Evolutionary conservation across 345 rosid genomes (phyloP), one percentile per base, ranked within the genome.

Genomic region (Raphanus sativus): DNA sequence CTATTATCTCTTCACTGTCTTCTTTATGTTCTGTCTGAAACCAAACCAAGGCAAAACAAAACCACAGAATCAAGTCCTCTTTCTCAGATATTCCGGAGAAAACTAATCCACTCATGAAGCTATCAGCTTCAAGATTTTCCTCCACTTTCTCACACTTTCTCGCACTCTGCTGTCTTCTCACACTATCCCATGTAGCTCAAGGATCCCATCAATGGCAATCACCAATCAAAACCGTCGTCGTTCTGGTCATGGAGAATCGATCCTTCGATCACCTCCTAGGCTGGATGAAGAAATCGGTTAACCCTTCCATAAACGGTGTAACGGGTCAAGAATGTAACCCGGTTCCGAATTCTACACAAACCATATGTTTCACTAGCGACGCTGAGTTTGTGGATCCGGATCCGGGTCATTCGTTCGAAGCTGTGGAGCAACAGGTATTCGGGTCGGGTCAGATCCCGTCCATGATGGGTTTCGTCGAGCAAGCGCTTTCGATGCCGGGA

Each of bases 401-500:
- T 86, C 99, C 99, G 36, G 99, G 93, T 26, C 98, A 94, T 77
- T 91, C 98, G 25, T 94, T 94, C 25, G 93, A 92, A 80, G 98
- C 77, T 29, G 98, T 94, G 45, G 81, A 77, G 60, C 83, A 88
- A 33, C 98, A 92, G 77, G 97, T 94, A 3, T 94, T 94, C 55
- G 97, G 97, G 48, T 84, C 87, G 69, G 84, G 85, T 59, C 72
- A 84, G 25, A 67, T 86, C 74, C 97, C 97, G 48, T 85, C 98
- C 15, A 94, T 94, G 98, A 66, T 84, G 76, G 98, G 98, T 13
- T 94, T 94, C 69, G 98, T 87, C 16, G 90, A 94, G 62, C 98
- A 94, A 73, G 98, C 97, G 45, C 70, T 88, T 16, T 85, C 95
- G 0, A 73, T 92, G 89, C 90, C 98, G 0, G 82, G 73, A 3